phyloP scores from a whole-genome alignment of 257 asterid genomes.

The Solanum paucissectum region DNA sequence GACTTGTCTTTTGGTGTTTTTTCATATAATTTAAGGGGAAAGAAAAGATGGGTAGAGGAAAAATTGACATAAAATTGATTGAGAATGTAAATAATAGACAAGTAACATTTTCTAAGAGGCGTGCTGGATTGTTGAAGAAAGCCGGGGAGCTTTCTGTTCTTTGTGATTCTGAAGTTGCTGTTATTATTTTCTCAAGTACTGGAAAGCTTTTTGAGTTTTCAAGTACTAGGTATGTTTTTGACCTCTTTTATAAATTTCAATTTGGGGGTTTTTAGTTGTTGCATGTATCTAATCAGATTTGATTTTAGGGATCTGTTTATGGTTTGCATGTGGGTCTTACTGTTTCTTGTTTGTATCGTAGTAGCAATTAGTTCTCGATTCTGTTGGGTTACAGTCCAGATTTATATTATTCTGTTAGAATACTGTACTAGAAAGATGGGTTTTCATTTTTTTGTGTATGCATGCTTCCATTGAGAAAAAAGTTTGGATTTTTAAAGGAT shows the following conservation, averaged over 20 bases:
- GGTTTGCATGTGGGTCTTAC: not conserved
- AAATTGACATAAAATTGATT: constrained; percentile 67
- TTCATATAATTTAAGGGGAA: not conserved
- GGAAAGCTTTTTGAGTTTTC: constrained; percentile 58
- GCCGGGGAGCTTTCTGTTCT: constrained; percentile 68
- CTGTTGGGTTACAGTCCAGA: not conserved
- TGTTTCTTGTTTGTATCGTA: not conserved
- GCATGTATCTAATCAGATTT: not conserved
- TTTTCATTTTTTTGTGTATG: not conserved
- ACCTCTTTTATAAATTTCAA: not conserved
- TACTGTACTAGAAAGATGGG: not conserved
- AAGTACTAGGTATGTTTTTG: constrained; percentile 34
- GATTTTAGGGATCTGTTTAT: not conserved
- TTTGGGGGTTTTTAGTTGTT: not conserved
- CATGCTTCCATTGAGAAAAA: not conserved
- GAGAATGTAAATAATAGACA: constrained; percentile 74
- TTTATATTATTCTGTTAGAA: not conserved
- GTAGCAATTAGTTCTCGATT: not conserved
- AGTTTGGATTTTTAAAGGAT: not conserved
- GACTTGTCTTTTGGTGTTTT: not conserved
- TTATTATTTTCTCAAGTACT: constrained; percentile 61
- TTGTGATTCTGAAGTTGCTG: constrained; percentile 74
- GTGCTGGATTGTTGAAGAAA: constrained; percentile 63
- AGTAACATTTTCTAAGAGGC: constrained; percentile 69
- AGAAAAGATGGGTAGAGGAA: constrained; percentile 64